A percentile compares a stretch with the other conserved stretches of the same genome.
These are phyloP conservation scores for Yarrowia galli DNA, from an alignment of 1,139 yeast genomes.

Conservation along the genomic window DNA sequence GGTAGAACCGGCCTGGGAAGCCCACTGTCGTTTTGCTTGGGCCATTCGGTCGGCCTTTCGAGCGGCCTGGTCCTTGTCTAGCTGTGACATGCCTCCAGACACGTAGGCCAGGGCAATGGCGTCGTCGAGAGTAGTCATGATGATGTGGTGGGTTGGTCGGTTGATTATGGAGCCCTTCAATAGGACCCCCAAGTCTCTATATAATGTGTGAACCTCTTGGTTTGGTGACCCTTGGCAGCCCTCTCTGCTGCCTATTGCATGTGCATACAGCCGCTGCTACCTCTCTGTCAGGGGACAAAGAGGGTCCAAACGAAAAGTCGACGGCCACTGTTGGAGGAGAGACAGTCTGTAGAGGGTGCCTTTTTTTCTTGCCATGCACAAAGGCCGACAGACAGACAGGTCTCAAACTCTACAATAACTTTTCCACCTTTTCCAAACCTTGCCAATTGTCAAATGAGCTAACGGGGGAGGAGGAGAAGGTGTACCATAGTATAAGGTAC, in stretches of 20 bases:
- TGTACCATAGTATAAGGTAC: too few species aligned
- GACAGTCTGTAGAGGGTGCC: too few species aligned
- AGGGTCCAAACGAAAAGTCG: conserved; percentile 23
- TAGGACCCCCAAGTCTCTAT: conserved; percentile 24
- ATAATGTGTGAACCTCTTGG: conserved; percentile 13
- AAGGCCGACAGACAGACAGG: neutral
- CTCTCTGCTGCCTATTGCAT: conserved; percentile 36
- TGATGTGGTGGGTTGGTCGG: neutral
- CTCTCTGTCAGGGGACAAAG: neutral
- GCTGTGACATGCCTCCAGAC: neutral
- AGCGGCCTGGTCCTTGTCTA: neutral
- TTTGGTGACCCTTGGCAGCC: conserved; percentile 32
- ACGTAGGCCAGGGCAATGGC: conserved; percentile 35
- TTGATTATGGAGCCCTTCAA: neutral
- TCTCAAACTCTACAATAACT: conserved; percentile 15
- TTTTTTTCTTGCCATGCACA: too few species aligned
- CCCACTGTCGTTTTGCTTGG: conserved; percentile 21
- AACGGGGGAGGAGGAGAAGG: too few species aligned
- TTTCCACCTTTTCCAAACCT: conserved; percentile 33
- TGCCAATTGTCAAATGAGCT: conserved; percentile 2
- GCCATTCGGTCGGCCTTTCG: conserved; percentile 27
- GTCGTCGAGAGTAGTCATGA: conserved; percentile 19
- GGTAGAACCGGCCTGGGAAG: neutral
- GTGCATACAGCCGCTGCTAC: conserved; percentile 35
- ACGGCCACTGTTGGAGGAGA: neutral